Evolutionary conservation across 2,329 filamentous ascomycete species (phyloP), one percentile per base, ranked within the genome.

Genomic region (Peltaster fructicola): DNA sequence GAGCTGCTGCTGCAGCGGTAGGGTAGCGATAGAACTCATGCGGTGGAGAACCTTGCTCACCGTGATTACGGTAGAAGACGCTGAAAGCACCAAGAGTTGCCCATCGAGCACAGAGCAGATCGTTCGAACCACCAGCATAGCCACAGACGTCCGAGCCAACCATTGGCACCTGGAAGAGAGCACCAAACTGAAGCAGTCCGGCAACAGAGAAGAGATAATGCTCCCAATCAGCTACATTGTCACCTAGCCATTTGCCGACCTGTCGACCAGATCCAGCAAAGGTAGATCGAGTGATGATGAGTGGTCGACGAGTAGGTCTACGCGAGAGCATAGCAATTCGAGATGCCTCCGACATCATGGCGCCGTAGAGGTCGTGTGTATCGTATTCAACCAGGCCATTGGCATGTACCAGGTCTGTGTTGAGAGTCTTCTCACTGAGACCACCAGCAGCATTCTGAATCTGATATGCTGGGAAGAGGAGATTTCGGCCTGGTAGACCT

Each of bases 31-130:
- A 85, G 45, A 78, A 75, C 43, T 82, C 77, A 41, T 82, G 77
- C 3, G 48, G 45, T n/a, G 63, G 56, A 3, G 48, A 47, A 15
- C 50, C 45, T 20, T 60, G 47, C 14, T 59, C 56, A 30, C 74
- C 73, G 53, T 84, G 77, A 47, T 80, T 73, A 32, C 77, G 71
- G 54, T 71, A 81, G 55, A 84, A 82, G 1, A 74, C 70, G 17
- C 64, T 60, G 55, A 82, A 81, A 6, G 75, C 75, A 9, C 74
- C 75, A 0, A 81, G 60, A 14, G 64, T 61, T 1, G 73, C 67
- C 77, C 77, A 84, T n/a, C 77, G 68, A 3, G 74, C 67, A 44
- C 76, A 82, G 5, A 82, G 62, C 22, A 65, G 55, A 43, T 76
- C 68, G 7, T 64, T 74, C 0, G 73, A 71, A 38, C 75, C 63